phyloP scores from a whole-genome alignment of 2,329 filamentous ascomycete genomes.

The Sordariomycetes sp. region DNA sequence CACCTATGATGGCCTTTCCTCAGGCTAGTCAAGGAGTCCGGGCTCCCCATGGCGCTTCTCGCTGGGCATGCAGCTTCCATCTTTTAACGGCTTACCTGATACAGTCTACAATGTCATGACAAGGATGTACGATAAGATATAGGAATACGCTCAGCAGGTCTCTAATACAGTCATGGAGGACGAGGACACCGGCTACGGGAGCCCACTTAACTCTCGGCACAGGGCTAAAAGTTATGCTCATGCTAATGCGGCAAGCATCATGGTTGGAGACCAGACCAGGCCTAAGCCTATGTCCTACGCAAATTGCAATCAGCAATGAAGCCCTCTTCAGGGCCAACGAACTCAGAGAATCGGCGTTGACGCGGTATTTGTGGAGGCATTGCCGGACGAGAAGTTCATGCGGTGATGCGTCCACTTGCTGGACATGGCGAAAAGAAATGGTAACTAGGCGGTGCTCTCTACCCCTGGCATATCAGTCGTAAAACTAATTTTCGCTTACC shows the following conservation, averaged over 20 bases:
- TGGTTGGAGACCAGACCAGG: conserved; percentile 35
- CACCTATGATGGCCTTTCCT: conserved; percentile 27
- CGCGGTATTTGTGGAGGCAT: conserved; percentile 26
- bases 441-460: no score
- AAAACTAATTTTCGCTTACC: no score
- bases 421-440: conserved; percentile 14
- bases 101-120: conserved; percentile 33
- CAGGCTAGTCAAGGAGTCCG: conserved; percentile 29
- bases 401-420: conserved; percentile 19
- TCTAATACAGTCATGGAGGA: conserved; percentile 27
- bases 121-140: conserved; percentile 29
- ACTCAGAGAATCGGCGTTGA: conserved; percentile 29
- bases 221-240: conserved; percentile 27
- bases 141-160: conserved; percentile 22
- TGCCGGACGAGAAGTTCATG: conserved; percentile 28
- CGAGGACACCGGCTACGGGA: conserved; percentile 32
- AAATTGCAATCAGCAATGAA: conserved; percentile 29
- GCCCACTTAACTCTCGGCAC: conserved; percentile 29
- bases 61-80: conserved; percentile 26
- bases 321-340: conserved; percentile 25
- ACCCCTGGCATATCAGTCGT: no score
- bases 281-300: conserved; percentile 30
- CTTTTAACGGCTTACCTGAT: conserved; percentile 26
- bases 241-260: conserved; percentile 23
- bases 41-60: conserved; percentile 29